These are phyloP conservation scores for Diplogelasinospora grovesii DNA, from an alignment of 495 filamentous ascomycete genomes.

Conservation along the genomic window DNA sequence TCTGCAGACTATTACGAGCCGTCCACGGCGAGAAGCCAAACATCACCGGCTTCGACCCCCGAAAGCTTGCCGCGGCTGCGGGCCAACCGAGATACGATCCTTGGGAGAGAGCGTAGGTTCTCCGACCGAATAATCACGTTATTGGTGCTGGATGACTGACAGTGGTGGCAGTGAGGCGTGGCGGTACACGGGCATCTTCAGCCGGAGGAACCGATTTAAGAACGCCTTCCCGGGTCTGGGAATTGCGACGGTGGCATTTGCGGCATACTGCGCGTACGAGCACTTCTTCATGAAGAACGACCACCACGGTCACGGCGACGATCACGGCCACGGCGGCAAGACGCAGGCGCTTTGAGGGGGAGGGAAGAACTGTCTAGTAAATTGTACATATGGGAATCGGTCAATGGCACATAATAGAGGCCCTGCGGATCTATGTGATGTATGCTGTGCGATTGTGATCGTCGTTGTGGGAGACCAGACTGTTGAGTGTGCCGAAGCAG, in stretches of 20 bases:
- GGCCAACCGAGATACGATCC: conserved; percentile 70
- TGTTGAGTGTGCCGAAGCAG: no score
- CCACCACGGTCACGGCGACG: conserved; percentile 55
- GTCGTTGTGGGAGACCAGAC: no score
- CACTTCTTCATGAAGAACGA: conserved; percentile 70
- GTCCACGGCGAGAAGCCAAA: conserved; percentile 44
- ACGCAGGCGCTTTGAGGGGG: neutral
- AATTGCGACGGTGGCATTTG: conserved; percentile 85
- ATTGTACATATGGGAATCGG: conserved; percentile 13
- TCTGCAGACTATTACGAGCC: conserved; percentile 32
- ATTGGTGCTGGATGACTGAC: conserved; percentile 8
- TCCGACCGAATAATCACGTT: no score
- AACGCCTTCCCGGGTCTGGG: conserved; percentile 82
- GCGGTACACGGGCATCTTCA: conserved; percentile 86
- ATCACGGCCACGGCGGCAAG: conserved; percentile 17
- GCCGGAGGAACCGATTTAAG: conserved; percentile 80
- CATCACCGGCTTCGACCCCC: conserved; percentile 79
- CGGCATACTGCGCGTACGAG: conserved; percentile 82
- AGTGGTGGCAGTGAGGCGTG: conserved; percentile 78
- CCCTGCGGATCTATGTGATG: no score
- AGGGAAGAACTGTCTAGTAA: neutral
- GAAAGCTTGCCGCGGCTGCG: conserved; percentile 62
- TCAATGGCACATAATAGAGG: no score
- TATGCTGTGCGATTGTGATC: no score
- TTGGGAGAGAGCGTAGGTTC: conserved; percentile 68